Evolutionary conservation across 2,329 filamentous ascomycete genomes (phyloP), one percentile per base, ranked within the genome.

Genomic region (Epichloe glyceriae): DNA sequence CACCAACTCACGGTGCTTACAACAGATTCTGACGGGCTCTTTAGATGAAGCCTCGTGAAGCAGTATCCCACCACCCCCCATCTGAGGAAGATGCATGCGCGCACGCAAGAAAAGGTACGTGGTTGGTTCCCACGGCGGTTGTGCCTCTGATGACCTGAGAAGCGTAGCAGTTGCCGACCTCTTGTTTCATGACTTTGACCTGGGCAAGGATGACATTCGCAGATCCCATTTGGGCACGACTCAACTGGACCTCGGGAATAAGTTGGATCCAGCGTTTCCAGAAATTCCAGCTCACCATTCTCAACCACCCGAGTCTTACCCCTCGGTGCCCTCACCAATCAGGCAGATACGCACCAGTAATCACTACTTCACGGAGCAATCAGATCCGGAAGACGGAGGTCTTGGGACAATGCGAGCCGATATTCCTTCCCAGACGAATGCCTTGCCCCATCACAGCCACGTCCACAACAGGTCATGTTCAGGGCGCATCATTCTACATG

Each of bases 11-110:
- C 30, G 30, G 3, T 30, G 30, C n/a, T 33, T 15, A 10, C 42
- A 3, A 20, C 5, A 30, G 4, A 6, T 39, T 15, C 46, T 52
- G 46, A 52, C 15, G 19, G 20, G 14, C 11, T 17, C 14, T 22
- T 17, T 10, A 53, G 52, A 49, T 51, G 33, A 51, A 51, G 30
- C 50, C 52, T 34, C 22, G 45, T 37, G 22, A 50, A 7, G 15
- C 34, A 6, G n/a, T 15, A 12, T 17, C 30, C 12, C 22, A 42
- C 3, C 14, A 30, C 3, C 8, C 10, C 3, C 26, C 26, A 3
- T 30, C 33, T 2, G 3, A 12, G n/a, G 17, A 30, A 39, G 37
- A 46, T 14, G 10, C 33, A 35, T 11, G 20, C 6, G 7, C n/a
- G 19, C 41, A 17, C 15, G 19, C 40, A 17, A 37, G 5, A 17